These are phyloP conservation scores for Rosa multiflora DNA, from an alignment of 306 rosid species.

Conservation along the genomic window DNA sequence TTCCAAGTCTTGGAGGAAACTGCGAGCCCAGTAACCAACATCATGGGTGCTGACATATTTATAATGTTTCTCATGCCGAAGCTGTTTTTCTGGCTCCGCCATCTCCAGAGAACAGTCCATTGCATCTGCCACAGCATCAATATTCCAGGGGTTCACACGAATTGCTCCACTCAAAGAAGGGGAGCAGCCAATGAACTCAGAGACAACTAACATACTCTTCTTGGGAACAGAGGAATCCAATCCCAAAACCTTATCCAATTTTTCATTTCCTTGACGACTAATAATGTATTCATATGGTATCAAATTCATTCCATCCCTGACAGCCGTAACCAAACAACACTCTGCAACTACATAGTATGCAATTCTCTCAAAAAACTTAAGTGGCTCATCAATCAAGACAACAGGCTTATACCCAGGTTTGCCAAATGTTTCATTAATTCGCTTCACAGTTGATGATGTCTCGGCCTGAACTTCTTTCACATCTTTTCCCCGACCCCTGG, in stretches of 20 bases:
- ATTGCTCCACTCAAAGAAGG: slow-evolving; percentile 90
- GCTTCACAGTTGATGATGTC: slow-evolving; percentile 53
- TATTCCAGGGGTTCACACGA: slow-evolving; percentile 88
- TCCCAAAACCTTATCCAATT: slow-evolving; percentile 56
- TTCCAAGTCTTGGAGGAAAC: slow-evolving; percentile 79
- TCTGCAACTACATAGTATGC: slow-evolving; percentile 82
- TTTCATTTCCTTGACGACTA: slow-evolving; percentile 65
- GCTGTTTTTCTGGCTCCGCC: slow-evolving; percentile 70
- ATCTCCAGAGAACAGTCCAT: slow-evolving; percentile 72
- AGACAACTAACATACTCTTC: slow-evolving; percentile 83
- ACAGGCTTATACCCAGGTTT: slow-evolving; percentile 72
- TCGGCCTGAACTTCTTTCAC: slow-evolving; percentile 71
- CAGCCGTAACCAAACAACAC: slow-evolving; percentile 86
- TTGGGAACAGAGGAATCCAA: slow-evolving; percentile 36
- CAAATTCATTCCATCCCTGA: slow-evolving; percentile 90
- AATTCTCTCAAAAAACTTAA: slow-evolving; percentile 64
- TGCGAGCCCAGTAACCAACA: slow-evolving; percentile 89
- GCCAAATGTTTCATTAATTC: slow-evolving; percentile 64
- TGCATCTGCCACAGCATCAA: slow-evolving; percentile 85
- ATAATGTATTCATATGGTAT: slow-evolving; percentile 79
- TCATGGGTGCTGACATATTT: slow-evolving; percentile 88
- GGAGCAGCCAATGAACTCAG: slow-evolving; percentile 89
- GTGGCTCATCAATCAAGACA: slow-evolving; percentile 67
- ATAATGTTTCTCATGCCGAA: slow-evolving; percentile 90
- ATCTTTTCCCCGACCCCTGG: slow-evolving; percentile 75